A percentile compares a stretch with the other conserved stretches of the same genome.
Evolutionary conservation across 2,329 filamentous ascomycete genomes (phyloP).

Genomic region (Exophiala xenobiotica): DNA sequence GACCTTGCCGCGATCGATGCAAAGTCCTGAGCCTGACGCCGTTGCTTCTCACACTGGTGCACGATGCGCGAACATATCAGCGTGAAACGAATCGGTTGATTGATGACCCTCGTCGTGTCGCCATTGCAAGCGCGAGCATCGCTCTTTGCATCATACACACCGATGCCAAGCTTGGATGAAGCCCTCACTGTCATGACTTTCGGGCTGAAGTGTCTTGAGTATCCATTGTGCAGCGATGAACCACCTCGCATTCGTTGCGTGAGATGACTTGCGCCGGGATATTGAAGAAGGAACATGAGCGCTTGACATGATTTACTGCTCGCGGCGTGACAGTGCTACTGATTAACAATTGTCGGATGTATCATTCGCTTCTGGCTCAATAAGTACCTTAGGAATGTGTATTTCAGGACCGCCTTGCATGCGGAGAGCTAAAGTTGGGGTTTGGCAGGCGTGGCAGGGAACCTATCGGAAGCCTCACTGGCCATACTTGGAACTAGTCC

Average conservation of each 20-base stretch:
- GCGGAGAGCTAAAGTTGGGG: no score
- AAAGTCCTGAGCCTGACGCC: neutral
- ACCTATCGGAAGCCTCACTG: no score
- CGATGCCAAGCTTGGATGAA: neutral
- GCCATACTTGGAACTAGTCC: conserved; percentile 5
- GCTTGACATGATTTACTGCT: neutral
- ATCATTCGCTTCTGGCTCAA: neutral
- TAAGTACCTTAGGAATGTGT: no score
- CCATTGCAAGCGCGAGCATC: neutral
- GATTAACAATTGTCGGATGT: neutral
- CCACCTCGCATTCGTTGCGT: neutral
- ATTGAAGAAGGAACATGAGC: neutral
- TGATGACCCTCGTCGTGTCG: neutral
- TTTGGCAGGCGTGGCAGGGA: no score
- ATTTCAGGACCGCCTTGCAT: no score
- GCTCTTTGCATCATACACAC: neutral
- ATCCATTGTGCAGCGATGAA: neutral
- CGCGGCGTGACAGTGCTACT: neutral
- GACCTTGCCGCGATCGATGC: conserved; percentile 9
- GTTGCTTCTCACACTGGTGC: neutral
- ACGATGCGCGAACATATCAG: neutral
- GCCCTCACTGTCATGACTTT: neutral
- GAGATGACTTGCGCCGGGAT: neutral
- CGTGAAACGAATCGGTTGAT: conserved; percentile 1
- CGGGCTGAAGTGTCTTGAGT: neutral